Percentiles rank a stretch among this genome's conserved stretches.
Conservation (phyloP, 2,329 filamentous ascomycete species). For the Pyrenochaeta sp. region DNA sequence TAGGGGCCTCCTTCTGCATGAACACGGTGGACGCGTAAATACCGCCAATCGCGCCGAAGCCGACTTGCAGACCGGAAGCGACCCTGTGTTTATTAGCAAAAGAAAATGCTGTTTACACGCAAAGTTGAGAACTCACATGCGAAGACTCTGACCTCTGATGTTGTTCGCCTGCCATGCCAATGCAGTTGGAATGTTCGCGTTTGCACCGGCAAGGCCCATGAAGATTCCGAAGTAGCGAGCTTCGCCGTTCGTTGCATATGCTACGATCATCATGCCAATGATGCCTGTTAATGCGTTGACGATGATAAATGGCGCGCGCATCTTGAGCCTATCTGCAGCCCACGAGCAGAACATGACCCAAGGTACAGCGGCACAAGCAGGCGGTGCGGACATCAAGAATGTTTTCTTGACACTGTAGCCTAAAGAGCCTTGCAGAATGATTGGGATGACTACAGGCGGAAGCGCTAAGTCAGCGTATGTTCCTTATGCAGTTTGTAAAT, state of each 20-base stretch:
- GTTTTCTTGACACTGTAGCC: conserved; percentile 29
- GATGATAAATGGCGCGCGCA: conserved; percentile 32
- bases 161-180: conserved; percentile 17
- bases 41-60: conserved; percentile 43
- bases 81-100: conserved; percentile 23
- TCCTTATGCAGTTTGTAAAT: too few species aligned
- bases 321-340: conserved; percentile 26
- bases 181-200: conserved; percentile 62
- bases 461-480: too few species aligned
- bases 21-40: conserved; percentile 42
- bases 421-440: conserved; percentile 32
- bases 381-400: conserved; percentile 36
- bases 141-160: conserved; percentile 19
- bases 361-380: conserved; percentile 31
- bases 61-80: conserved; percentile 40
- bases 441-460: conserved; percentile 21
- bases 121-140: conserved; percentile 17
- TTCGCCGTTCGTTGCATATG: conserved; percentile 44
- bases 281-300: conserved; percentile 49
- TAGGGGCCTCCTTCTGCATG: conserved; percentile 37
- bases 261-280: conserved; percentile 59
- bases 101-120: not conserved
- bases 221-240: conserved; percentile 61
- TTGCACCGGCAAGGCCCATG: conserved; percentile 55
- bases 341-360: conserved; percentile 33